Conservation (phyloP, 1,139 yeast species). For the Suhomyces yuchorum region DNA sequence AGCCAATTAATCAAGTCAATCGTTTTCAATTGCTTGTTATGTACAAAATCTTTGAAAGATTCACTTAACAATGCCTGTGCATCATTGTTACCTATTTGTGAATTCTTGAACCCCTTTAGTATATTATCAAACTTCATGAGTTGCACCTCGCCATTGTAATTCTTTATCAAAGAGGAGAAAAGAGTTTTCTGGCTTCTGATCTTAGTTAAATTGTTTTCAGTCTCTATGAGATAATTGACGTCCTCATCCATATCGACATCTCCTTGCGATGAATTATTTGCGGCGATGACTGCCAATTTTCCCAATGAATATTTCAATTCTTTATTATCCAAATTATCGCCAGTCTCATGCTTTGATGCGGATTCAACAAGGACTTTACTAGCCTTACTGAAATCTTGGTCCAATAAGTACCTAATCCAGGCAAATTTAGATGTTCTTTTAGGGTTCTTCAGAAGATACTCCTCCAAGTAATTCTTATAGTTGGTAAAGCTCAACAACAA, state of each 20-base stretch:
- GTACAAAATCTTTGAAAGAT: slow-evolving; percentile 38
- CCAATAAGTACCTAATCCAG: slow-evolving; percentile 72
- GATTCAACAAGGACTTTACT: slow-evolving; percentile 47
- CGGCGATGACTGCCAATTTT: slow-evolving; percentile 53
- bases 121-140: slow-evolving; percentile 24
- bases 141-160: slow-evolving; percentile 24
- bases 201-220: slow-evolving; percentile 51
- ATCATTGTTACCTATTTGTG: slow-evolving; percentile 17
- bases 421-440: slow-evolving; percentile 58
- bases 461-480: slow-evolving; percentile 50
- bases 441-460: slow-evolving; percentile 52
- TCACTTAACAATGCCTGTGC: slow-evolving; percentile 28
- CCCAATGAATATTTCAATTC: slow-evolving; percentile 70
- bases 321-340: slow-evolving; percentile 49
- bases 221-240: slow-evolving; percentile 28
- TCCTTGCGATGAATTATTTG: slow-evolving; percentile 13
- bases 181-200: slow-evolving; percentile 52
- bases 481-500: slow-evolving; percentile 61
- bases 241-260: slow-evolving; percentile 22
- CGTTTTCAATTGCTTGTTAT: slow-evolving; percentile 43
- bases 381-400: slow-evolving; percentile 53
- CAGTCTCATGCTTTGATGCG: slow-evolving; percentile 31
- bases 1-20: slow-evolving; percentile 58
- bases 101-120: slow-evolving; percentile 27
- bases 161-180: slow-evolving; percentile 32